Evolutionary conservation across 1,284 basidiomycete species (phyloP).

Genomic region (Cerrena zonata): DNA sequence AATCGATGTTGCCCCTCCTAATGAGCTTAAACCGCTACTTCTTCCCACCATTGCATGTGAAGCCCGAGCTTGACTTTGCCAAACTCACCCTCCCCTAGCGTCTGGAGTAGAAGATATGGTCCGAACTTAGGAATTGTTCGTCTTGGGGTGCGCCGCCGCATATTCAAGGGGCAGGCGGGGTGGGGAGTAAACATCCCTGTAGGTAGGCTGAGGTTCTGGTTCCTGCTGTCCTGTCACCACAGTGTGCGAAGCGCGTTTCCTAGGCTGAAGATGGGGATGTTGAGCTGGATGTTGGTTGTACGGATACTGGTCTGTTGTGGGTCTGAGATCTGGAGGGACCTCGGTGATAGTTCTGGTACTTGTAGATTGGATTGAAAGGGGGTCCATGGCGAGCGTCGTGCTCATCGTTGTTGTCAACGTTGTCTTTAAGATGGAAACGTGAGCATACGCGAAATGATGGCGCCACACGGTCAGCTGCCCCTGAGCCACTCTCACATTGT

Average conservation of each 20-base stretch:
- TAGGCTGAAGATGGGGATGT: conserved; percentile 32
- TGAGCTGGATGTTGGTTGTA: conserved; percentile 34
- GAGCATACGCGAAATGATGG: background rate
- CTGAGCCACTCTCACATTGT: no score
- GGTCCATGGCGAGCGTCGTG: conserved; percentile 20
- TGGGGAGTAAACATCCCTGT: conserved; percentile 76
- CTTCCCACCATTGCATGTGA: conserved; percentile 91
- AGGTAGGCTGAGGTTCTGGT: conserved; percentile 42
- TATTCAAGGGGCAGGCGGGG: conserved; percentile 84
- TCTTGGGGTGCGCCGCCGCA: conserved; percentile 74
- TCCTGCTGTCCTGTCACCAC: conserved; percentile 41
- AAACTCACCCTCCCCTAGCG: conserved; percentile 96
- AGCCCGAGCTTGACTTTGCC: conserved; percentile 98
- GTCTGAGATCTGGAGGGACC: conserved; percentile 41
- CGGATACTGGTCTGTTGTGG: conserved; percentile 37
- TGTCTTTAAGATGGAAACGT: conserved; percentile 6
- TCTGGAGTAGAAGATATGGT: conserved; percentile 90
- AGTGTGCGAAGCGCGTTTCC: conserved; percentile 48
- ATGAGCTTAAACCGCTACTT: conserved; percentile 99
- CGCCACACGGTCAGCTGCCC: no score
- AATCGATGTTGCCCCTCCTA: conserved; percentile 89
- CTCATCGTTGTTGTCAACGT: background rate
- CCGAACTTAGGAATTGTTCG: conserved; percentile 89
- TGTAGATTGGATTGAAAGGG: conserved; percentile 34
- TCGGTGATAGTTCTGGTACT: conserved; percentile 39